phyloP scores from a whole-genome alignment of 2,329 filamentous ascomycete species.

The Aspergillus japonicus region DNA sequence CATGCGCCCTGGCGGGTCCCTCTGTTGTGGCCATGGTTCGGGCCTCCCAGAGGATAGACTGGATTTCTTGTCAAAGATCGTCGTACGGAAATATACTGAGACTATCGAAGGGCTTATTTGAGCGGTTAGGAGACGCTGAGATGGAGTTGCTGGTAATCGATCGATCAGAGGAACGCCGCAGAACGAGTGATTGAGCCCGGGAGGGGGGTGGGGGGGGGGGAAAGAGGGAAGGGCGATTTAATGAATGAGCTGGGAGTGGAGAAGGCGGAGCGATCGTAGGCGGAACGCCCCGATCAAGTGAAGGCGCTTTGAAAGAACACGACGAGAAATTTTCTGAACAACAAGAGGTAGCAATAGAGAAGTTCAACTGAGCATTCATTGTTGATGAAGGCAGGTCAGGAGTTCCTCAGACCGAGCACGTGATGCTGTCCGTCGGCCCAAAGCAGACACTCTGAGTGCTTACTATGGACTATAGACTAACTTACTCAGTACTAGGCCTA shows the following conservation, averaged over 20 bases:
- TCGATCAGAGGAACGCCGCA: not conserved
- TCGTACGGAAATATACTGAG: not conserved
- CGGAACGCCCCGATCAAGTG: not conserved
- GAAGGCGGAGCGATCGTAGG: not conserved
- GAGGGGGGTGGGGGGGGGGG: not conserved
- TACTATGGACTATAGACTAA: too few species aligned
- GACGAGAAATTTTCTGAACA: not conserved
- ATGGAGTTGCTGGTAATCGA: not conserved
- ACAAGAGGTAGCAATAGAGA: not conserved
- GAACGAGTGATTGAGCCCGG: not conserved
- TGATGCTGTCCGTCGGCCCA: constrained; percentile 11
- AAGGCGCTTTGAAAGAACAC: not conserved
- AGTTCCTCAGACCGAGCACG: constrained; percentile 7
- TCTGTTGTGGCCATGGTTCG: constrained; percentile 34
- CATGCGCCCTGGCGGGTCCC: constrained; percentile 44
- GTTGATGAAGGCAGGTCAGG: not conserved
- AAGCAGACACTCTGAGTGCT: not conserved
- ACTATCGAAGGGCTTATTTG: not conserved
- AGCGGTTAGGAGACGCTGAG: not conserved
- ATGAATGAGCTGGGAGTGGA: not conserved
- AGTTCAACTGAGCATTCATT: not conserved
- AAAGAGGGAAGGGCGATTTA: not conserved
- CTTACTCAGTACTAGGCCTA: too few species aligned
- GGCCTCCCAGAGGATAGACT: constrained; percentile 5
- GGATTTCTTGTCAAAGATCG: not conserved